Base-by-base conservation (phyloP, 768 basidiomycete species). In the Leccinum rimulosum region DNA sequence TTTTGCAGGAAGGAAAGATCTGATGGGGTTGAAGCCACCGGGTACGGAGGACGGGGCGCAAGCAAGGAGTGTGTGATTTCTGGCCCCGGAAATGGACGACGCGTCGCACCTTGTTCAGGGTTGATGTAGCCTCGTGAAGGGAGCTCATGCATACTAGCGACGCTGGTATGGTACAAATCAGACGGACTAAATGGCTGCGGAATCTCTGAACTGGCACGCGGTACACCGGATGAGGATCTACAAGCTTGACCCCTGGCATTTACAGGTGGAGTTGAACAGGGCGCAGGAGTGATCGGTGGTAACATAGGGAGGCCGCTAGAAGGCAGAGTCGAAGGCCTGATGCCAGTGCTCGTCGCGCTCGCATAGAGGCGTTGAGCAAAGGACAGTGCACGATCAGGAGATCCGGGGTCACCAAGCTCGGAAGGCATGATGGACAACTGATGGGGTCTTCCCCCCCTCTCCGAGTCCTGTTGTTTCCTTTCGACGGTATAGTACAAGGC, bases 361-460 rank as follows among this genome's bases (percentile, higher is more conserved):
- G 76, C 77, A 61, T 80, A 82, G 28, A 82, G 65, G 52, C 74
- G 75, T 50, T 79, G 80, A 25, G 80, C 80, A 36, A 73, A 64
- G 3, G 74, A 74, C 50, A 66, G 58, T 14, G 68, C 71, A 45
- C 50, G 61, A 11, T 53, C 59, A 51, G 66, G 54, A n/a, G 54
- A 53, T 38, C 55, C 47, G 5, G 57, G 22, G 8, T 53, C 33
- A 33, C 49, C 40, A 28, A 48, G 47, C 7, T 59, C 27, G 4
- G 36, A 58, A 12, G 56, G 52, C 11, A 22, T 56, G n/a, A 35
- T 56, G n/a, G 38, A 28, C 31, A 50, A 64, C 9, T 38, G 54
- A 40, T 50, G 50, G 19, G 22, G n/a, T 17, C 12, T 55, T 31
- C 17, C 47, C 30, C 27, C 52, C 27, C 48, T 55, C n/a, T 59